These are phyloP conservation scores for Bjerkandera adusta DNA, from an alignment of 1,284 basidiomycete genomes.

Conservation along the genomic window DNA sequence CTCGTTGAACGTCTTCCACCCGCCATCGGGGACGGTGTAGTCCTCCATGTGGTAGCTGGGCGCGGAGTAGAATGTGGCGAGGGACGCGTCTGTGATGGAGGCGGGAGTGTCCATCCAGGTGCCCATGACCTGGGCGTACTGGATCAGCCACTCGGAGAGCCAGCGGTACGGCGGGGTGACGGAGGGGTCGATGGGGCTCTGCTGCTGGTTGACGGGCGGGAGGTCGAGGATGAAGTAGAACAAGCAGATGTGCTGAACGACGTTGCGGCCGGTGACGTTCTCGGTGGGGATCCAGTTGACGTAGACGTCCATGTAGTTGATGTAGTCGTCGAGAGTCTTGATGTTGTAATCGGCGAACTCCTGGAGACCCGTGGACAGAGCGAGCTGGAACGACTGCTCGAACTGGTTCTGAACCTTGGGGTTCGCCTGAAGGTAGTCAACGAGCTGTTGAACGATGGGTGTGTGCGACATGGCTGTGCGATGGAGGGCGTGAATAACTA, in stretches of 20 bases:
- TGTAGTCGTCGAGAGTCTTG: conserved; percentile 17
- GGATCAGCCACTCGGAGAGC: conserved; percentile 20
- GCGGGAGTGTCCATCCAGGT: conserved; percentile 17
- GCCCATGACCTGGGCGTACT: conserved; percentile 19
- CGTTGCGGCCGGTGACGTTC: conserved; percentile 14
- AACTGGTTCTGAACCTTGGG: conserved; percentile 17
- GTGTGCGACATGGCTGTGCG: conserved; percentile 1
- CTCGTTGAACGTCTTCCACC: conserved; percentile 23
- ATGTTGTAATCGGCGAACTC: conserved; percentile 17
- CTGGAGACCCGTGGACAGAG: conserved; percentile 9
- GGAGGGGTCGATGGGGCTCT: conserved; percentile 17
- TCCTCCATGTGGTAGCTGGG: conserved; percentile 20
- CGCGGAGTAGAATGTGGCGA: conserved; percentile 16
- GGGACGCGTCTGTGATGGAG: conserved; percentile 14
- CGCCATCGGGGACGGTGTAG: conserved; percentile 13
- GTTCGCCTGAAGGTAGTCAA: conserved; percentile 13
- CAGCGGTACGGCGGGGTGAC: conserved; percentile 12
- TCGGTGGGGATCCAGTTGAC: conserved; percentile 18
- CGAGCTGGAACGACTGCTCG: conserved; percentile 12
- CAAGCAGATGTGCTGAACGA: conserved; percentile 18
- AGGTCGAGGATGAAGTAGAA: conserved; percentile 21
- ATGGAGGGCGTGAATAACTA: too few species aligned
- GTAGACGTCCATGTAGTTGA: conserved; percentile 15
- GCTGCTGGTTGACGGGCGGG: conserved; percentile 10
- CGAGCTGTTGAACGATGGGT: conserved; percentile 18